phyloP scores from a whole-genome alignment of 192 early-diverging fungal genomes.

The Backusella sp. region DNA sequence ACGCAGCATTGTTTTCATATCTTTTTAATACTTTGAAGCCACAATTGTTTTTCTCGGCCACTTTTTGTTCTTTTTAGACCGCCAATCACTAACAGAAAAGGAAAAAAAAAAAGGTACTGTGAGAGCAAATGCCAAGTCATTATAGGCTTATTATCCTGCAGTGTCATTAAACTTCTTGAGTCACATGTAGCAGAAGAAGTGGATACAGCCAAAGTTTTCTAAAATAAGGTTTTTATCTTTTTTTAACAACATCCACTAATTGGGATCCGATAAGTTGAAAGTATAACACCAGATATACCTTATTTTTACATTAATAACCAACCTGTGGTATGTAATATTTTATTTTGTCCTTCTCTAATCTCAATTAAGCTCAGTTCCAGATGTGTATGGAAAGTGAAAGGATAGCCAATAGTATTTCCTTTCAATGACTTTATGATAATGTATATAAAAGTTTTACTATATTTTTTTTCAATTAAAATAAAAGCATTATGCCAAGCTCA shows the following conservation, averaged over 20 bases:
- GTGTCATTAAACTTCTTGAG: not conserved
- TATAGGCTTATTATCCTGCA: not conserved
- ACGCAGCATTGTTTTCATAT: not conserved
- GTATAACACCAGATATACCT: not conserved
- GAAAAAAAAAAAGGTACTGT: not conserved
- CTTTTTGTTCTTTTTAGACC: not conserved
- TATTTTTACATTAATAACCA: not conserved
- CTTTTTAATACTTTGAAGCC: not conserved
- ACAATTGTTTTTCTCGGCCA: not conserved
- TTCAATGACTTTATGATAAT: not conserved
- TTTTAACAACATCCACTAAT: not conserved
- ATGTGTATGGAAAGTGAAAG: not conserved
- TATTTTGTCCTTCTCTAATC: not conserved
- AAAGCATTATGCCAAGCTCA: not conserved
- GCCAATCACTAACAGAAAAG: not conserved
- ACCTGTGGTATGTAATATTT: not conserved
- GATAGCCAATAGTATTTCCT: not conserved
- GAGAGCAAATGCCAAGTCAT: not conserved
- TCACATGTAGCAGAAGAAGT: not conserved
- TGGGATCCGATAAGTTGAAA: not conserved
- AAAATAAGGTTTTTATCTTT: conserved; percentile 1
- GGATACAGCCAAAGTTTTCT: not conserved
- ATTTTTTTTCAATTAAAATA: too few species aligned
- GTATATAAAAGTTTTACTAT: not conserved
- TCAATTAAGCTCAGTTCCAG: not conserved